Base-by-base conservation (phyloP, 306 rosid genomes). In the Carpinus fangiana region DNA sequence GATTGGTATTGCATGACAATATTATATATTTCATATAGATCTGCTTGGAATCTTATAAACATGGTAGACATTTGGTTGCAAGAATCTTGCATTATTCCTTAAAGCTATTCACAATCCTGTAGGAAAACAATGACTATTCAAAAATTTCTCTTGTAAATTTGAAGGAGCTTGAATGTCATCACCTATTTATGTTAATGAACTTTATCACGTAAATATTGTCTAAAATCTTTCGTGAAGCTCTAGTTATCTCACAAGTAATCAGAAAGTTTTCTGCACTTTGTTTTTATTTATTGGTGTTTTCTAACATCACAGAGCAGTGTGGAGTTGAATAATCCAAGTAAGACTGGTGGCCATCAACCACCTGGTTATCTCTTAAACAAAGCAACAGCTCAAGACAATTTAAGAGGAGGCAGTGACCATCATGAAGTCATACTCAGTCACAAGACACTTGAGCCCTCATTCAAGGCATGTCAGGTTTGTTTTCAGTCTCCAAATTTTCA, bases 381-480 rank as follows among this genome's bases (percentile, higher is more conserved):
- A 78, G 45, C 73, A 62, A 64, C 75, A 11, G 21, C 78, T 50
- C 80, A 77, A 75, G 79, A 73, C 73, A 56, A 79, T 74, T 75
- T 75, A 69, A 70, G 48, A 78, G 70, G 75, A 55, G 56, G 13
- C 60, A 79, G 82, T 51, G 80, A 57, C 56, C 70, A 55, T 72
- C 80, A 51, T 79, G 79, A 83, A 69, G 72, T 81, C 45, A 64
- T 73, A 66, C 72, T 82, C 70, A 41, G 59, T 54, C 77, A 78
- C 75, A 82, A 76, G 84, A 70, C 69, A 46, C 71, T 59, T 11
- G 84, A 84, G 52, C 53, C 74, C 52, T 56, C 82, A 31, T 78
- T 79, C 61, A 73, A 52, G 34, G 73, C 20, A 17, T 69, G 20
- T 34, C 88, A 89, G 92, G 88, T 86, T 46, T 38, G 81, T 75